A percentile compares a stretch with the other conserved stretches of the same genome.
These are phyloP conservation scores for Penicillium canariense DNA, from an alignment of 495 filamentous ascomycete species.

Conservation along the genomic window DNA sequence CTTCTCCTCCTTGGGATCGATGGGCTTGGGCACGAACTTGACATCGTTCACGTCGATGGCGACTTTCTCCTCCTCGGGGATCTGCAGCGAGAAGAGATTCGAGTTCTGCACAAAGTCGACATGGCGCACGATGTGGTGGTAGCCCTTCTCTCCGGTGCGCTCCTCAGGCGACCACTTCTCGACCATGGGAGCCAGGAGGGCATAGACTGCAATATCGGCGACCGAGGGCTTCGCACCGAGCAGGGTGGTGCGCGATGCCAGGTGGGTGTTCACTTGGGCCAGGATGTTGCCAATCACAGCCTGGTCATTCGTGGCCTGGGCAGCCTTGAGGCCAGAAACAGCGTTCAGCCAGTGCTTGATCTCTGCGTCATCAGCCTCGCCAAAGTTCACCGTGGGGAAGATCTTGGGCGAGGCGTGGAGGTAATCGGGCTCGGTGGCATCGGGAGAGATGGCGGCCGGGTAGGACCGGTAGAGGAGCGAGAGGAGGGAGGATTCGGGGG, in stretches of 20 bases:
- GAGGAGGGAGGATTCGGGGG: conserved; percentile 50
- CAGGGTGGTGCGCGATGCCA: conserved; percentile 83
- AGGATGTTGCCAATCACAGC: conserved; percentile 52
- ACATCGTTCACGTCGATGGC: conserved; percentile 76
- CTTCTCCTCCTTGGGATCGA: conserved; percentile 85
- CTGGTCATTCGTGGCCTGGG: conserved; percentile 58
- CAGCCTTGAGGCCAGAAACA: conserved; percentile 62
- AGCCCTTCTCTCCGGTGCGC: conserved; percentile 85
- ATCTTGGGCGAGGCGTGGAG: conserved; percentile 51
- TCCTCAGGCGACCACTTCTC: conserved; percentile 80
- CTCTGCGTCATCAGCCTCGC: conserved; percentile 73
- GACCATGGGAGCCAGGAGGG: conserved; percentile 74
- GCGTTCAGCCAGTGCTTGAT: conserved; percentile 84
- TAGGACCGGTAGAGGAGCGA: conserved; percentile 55
- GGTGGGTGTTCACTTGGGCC: conserved; percentile 75
- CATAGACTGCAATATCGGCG: conserved; percentile 85
- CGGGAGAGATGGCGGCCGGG: conserved; percentile 46
- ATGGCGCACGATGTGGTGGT: conserved; percentile 86
- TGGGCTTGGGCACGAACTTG: conserved; percentile 73
- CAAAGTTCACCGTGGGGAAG: conserved; percentile 68
- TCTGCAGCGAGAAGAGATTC: conserved; percentile 66
- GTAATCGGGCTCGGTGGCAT: conserved; percentile 52
- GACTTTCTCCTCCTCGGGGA: conserved; percentile 76
- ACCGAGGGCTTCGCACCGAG: conserved; percentile 88
- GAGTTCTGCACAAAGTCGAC: conserved; percentile 95